Evolutionary conservation across 495 filamentous ascomycete genomes (phyloP), one percentile per base, ranked within the genome.

Genomic region (Penicillium lagena): DNA sequence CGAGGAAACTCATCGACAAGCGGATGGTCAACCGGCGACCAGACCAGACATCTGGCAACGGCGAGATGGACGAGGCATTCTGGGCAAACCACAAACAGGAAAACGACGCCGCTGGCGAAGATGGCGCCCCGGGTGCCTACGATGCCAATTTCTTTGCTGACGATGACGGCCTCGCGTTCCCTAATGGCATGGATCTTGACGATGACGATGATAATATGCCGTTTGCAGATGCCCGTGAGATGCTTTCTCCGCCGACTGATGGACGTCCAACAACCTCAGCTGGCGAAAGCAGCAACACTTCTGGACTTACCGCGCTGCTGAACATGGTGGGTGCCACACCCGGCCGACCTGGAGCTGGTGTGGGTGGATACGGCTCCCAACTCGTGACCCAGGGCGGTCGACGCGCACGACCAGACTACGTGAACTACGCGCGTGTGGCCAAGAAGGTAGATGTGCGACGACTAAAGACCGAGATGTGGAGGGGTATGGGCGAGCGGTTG

Each of bases 391-490:
- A 91, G 59, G 73, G 72, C 46, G 86, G 75, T 48, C 67, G 91
- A 39, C 71, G 93, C 36, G 60, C 91, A 29, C 67, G 91, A 52
- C 94, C 93, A 1, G 93, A 97, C 61, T 97, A 99, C 48, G 88
- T 99, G 28, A 87, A 95, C 59, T 99, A 96, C 62, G 94, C 94
- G 12, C 77, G 90, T 27, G 85, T 94, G 17, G 94, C 94, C 11
- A 99, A 96, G 78, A 99, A 97, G 73, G 94, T 99, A n/a, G 94
- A 99, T 58, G 90, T 97, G 1, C 75, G 91, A 39, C 72, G 89
- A 59, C 68, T 99, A 55, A 99, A 99, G 70, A 86, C 90, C 61
- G 89, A 99, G 60, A 82, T 99, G 58, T 99, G 94, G 94, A 85
- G 77, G 63, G 87, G 89, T 7, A 87, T 96, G 64, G 85, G 82